phyloP scores from a whole-genome alignment of 805 yeast species.

The Sugiyamaella lignohabitans region DNA sequence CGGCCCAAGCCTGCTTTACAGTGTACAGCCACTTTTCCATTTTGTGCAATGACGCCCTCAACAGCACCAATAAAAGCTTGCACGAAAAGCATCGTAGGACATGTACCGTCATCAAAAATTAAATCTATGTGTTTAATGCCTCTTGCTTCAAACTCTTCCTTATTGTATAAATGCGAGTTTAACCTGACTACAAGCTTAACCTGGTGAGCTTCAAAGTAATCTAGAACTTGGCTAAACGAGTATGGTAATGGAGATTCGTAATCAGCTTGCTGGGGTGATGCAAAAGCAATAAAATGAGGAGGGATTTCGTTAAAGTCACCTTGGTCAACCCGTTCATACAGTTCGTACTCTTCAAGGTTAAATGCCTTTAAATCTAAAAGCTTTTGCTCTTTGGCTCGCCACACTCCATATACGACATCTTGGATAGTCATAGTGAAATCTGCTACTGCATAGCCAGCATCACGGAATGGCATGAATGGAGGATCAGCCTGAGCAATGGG shows the following conservation, averaged over 20 bases:
- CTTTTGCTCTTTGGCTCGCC: conserved; percentile 94
- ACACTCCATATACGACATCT: conserved; percentile 90
- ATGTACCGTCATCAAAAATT: conserved; percentile 97
- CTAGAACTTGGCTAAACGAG: conserved; percentile 66
- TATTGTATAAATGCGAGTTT: conserved; percentile 86
- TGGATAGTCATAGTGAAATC: conserved; percentile 92
- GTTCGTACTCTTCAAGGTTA: conserved; percentile 89
- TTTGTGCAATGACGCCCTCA: conserved; percentile 74
- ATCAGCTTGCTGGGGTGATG: conserved; percentile 67
- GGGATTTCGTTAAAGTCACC: conserved; percentile 92
- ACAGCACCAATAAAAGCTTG: conserved; percentile 92
- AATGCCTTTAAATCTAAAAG: conserved; percentile 80
- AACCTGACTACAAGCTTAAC: conserved; percentile 88
- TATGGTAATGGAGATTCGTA: conserved; percentile 23
- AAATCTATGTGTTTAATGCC: conserved; percentile 89
- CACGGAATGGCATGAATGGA: conserved; percentile 91
- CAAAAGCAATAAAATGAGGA: conserved; percentile 94
- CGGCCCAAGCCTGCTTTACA: conserved; percentile 98
- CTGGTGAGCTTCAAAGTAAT: conserved; percentile 61
- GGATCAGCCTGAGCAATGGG: conserved; percentile 89
- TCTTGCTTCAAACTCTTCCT: conserved; percentile 70
- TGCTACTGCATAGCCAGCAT: conserved; percentile 94
- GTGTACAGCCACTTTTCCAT: conserved; percentile 97
- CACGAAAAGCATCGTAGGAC: conserved; percentile 91
- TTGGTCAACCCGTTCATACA: conserved; percentile 90